These are phyloP conservation scores for Imleria badia DNA, from an alignment of 768 basidiomycete species.

Conservation along the genomic window DNA sequence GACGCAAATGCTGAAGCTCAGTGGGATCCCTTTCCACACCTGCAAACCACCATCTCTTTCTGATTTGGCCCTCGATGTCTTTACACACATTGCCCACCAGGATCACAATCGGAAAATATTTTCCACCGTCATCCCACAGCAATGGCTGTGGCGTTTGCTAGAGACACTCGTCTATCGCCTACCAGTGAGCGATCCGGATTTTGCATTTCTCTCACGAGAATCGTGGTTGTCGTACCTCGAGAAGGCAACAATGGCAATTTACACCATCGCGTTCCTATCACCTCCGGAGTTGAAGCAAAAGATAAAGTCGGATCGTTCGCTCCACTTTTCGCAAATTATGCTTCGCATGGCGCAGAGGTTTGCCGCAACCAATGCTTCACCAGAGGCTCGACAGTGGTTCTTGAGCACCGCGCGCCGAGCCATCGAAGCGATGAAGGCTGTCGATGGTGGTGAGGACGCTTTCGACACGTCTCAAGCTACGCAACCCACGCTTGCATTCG, in stretches of 20 bases:
- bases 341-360: constrained; percentile 70
- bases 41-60: constrained; percentile 58
- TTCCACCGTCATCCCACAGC: constrained; percentile 55
- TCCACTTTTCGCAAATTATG: constrained; percentile 72
- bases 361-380: constrained; percentile 42
- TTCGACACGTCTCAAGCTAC: constrained; percentile 65
- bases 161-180: constrained; percentile 75
- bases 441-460: constrained; percentile 74
- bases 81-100: constrained; percentile 71
- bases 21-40: constrained; percentile 42
- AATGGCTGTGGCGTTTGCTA: constrained; percentile 61
- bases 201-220: constrained; percentile 61
- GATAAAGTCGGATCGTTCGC: constrained; percentile 61
- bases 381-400: constrained; percentile 55
- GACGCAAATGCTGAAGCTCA: constrained; percentile 53
- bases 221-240: constrained; percentile 78
- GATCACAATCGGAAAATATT: constrained; percentile 81
- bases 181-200: constrained; percentile 78
- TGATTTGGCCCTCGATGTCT: constrained; percentile 81
- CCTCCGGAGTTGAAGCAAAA: constrained; percentile 70
- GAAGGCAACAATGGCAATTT: constrained; percentile 77
- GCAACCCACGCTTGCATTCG: constrained; percentile 68
- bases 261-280: constrained; percentile 82
- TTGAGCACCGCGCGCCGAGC: constrained; percentile 60
- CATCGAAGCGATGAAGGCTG: constrained; percentile 73